Percentiles rank a stretch among this genome's conserved stretches.
These are phyloP conservation scores for Blastobotrys parvus DNA, from an alignment of 805 yeast species.

Conservation along the genomic window DNA sequence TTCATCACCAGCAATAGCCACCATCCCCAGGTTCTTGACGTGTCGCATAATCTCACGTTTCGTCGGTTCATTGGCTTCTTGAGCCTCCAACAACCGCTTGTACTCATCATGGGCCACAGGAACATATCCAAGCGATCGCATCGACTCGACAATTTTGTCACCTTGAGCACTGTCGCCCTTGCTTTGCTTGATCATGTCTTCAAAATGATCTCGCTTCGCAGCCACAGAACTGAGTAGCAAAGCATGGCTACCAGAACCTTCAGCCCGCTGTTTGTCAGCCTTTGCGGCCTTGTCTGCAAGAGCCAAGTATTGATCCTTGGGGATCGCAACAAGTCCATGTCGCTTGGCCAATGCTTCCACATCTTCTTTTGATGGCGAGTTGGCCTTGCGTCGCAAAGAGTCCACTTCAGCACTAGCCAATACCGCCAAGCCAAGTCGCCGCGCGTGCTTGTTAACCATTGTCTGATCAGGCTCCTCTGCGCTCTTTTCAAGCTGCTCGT, in stretches of 20 bases:
- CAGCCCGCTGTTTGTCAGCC: conserved; percentile 7
- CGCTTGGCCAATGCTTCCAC: conserved; percentile 21
- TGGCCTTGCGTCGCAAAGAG: conserved; percentile 19
- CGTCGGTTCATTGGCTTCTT: conserved; percentile 27
- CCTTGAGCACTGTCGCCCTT: conserved; percentile 14
- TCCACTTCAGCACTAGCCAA: conserved; percentile 15
- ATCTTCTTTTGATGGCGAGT: conserved; percentile 20
- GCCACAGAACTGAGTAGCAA: conserved; percentile 17
- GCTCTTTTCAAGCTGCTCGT: conserved; percentile 17
- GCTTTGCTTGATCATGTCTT: conserved; percentile 20
- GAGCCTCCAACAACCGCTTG: conserved; percentile 24
- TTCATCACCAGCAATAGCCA: conserved; percentile 39
- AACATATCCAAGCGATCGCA: conserved; percentile 27
- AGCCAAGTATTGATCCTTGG: conserved; percentile 10
- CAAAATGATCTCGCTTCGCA: conserved; percentile 26
- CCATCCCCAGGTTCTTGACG: conserved; percentile 37
- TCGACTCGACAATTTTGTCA: conserved; percentile 24
- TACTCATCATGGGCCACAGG: conserved; percentile 31
- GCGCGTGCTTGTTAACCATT: conserved; percentile 10
- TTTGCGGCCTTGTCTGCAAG: conserved; percentile 15
- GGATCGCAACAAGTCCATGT: conserved; percentile 22
- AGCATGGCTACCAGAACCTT: not conserved
- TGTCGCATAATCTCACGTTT: conserved; percentile 26
- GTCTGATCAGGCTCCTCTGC: conserved; percentile 18
- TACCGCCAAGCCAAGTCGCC: conserved; percentile 13